phyloP scores from a whole-genome alignment of 352 stramenopile species.

The Pythium volutum region DNA sequence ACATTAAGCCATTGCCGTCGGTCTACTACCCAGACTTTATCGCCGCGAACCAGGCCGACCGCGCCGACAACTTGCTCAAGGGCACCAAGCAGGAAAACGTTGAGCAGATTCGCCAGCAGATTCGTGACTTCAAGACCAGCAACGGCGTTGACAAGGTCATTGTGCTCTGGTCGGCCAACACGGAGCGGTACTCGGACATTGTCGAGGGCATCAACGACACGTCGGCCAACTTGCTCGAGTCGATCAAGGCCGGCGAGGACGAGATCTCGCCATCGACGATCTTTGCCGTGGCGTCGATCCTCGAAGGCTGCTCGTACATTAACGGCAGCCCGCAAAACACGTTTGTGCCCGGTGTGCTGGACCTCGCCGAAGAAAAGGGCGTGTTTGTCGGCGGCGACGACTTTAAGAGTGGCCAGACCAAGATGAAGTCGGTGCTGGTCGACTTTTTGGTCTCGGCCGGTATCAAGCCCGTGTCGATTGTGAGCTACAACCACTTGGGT shows the following conservation, averaged over 20 bases:
- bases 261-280: conserved; percentile 97
- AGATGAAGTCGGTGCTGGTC: conserved; percentile 99
- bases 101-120: conserved; percentile 91
- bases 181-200: conserved; percentile 97
- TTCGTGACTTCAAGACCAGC: conserved; percentile 95
- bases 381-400: conserved; percentile 98
- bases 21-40: conserved; percentile 99
- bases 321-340: conserved; percentile 99
- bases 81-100: conserved; percentile 97
- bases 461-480: conserved; percentile 99
- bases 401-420: conserved; percentile 99
- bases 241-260: conserved; percentile 93
- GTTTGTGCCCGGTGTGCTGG: conserved; percentile 97
- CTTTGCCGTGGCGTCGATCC: conserved; percentile 97
- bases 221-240: conserved; percentile 94
- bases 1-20: conserved; percentile 94
- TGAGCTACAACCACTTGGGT: conserved; percentile 99
- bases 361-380: conserved; percentile 93
- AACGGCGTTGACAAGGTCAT: conserved; percentile 98
- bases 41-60: conserved; percentile 97
- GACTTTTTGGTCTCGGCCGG: conserved; percentile 98
- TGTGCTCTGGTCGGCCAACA: conserved; percentile 99
- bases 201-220: conserved; percentile 98
- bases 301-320: conserved; percentile 99
- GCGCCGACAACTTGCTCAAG: conserved; percentile 96